These are phyloP conservation scores for Proliferodiscus dingleyae DNA, from an alignment of 2,329 filamentous ascomycete species.

Conservation along the genomic window DNA sequence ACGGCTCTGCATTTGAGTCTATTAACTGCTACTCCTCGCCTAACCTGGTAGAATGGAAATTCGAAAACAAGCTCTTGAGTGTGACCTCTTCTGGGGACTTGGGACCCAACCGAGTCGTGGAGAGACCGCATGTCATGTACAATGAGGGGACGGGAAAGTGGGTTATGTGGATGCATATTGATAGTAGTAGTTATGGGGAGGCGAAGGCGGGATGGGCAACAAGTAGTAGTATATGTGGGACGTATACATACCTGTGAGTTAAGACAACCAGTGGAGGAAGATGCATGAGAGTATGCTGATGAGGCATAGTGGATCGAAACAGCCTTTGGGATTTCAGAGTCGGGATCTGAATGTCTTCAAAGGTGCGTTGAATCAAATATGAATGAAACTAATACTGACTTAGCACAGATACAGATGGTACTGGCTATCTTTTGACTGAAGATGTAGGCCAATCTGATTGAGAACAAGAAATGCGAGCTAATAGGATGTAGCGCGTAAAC, in stretches of 20 bases:
- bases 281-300: conserved; percentile 1
- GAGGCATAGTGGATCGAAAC: conserved; percentile 20
- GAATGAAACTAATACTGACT: conserved; percentile 2
- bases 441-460: conserved; percentile 42
- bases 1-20: conserved; percentile 56
- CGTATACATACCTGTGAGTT: conserved; percentile 45
- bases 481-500: conserved; percentile 42
- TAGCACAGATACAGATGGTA: conserved; percentile 53
- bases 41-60: conserved; percentile 60
- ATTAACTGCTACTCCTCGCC: conserved; percentile 58
- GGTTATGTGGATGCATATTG: conserved; percentile 67
- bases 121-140: conserved; percentile 64
- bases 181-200: conserved; percentile 55
- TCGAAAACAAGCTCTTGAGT: conserved; percentile 54
- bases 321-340: conserved; percentile 31
- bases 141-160: conserved; percentile 60
- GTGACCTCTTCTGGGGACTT: conserved; percentile 50
- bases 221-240: conserved; percentile 53
- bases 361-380: conserved; percentile 12
- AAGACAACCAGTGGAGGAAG: neutral
- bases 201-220: conserved; percentile 62
- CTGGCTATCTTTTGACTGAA: conserved; percentile 57
- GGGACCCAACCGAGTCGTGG: conserved; percentile 57
- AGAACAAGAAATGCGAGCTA: conserved; percentile 36
- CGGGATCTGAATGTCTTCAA: conserved; percentile 31